These are phyloP conservation scores for Garcia nutans DNA, from an alignment of 345 rosid genomes.

Conservation along the genomic window DNA sequence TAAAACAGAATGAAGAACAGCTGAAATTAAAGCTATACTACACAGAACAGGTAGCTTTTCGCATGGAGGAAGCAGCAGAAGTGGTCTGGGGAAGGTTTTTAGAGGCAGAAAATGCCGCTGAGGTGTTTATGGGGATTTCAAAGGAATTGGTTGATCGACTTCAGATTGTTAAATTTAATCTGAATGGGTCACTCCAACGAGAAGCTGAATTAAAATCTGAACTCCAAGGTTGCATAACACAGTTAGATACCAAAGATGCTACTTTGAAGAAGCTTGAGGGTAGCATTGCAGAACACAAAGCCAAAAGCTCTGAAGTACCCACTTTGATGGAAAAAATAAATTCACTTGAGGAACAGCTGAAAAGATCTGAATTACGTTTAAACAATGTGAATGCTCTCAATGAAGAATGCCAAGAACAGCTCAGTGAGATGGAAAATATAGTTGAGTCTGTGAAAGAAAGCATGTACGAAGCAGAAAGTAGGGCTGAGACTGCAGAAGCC, in stretches of 20 bases:
- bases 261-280: slow-evolving; percentile 48
- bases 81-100: slow-evolving; percentile 89
- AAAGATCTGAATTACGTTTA: slow-evolving; percentile 45
- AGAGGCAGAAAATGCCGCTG: slow-evolving; percentile 87
- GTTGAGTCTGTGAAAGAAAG: slow-evolving; percentile 66
- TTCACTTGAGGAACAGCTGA: slow-evolving; percentile 57
- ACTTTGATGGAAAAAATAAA: slow-evolving; percentile 51
- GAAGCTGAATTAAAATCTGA: slow-evolving; percentile 57
- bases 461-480: slow-evolving; percentile 60
- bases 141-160: slow-evolving; percentile 65
- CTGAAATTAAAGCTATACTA: slow-evolving; percentile 71
- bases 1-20: slow-evolving; percentile 67
- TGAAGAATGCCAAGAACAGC: slow-evolving; percentile 64
- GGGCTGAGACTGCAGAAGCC: slow-evolving; percentile 66
- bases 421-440: slow-evolving; percentile 63
- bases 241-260: slow-evolving; percentile 49
- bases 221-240: slow-evolving; percentile 45
- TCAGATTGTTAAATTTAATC: slow-evolving; percentile 68
- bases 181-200: slow-evolving; percentile 54
- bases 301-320: slow-evolving; percentile 50
- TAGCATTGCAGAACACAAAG: slow-evolving; percentile 36
- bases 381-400: slow-evolving; percentile 44
- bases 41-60: slow-evolving; percentile 72
- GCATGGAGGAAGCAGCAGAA: slow-evolving; percentile 98
- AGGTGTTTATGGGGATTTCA: slow-evolving; percentile 80